Percentiles rank a stretch among this genome's conserved stretches.
Evolutionary conservation across 345 rosid species (phyloP).

Genomic region (Sapria himalayana): DNA sequence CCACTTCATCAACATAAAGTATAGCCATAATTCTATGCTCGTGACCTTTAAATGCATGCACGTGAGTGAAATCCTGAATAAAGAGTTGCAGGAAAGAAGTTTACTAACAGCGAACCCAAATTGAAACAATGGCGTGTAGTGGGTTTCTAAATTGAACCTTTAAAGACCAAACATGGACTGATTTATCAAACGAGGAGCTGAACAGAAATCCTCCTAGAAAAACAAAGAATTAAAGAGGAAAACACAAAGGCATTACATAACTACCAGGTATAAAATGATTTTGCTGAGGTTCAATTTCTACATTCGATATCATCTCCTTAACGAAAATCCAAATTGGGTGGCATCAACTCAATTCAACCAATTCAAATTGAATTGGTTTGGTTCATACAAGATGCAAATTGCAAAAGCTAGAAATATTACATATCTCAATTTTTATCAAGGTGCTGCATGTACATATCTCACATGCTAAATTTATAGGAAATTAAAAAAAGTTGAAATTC

Average conservation of each 20-base stretch:
- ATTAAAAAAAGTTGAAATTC: no score
- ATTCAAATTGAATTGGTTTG: no score
- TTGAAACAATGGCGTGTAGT: conserved; percentile 3
- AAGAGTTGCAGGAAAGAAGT: conserved; percentile 4
- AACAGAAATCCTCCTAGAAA: conserved; percentile 59
- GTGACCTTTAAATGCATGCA: conserved; percentile 68
- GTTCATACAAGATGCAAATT: no score
- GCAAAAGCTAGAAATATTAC: no score
- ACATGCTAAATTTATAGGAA: no score
- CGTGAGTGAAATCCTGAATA: conserved; percentile 61
- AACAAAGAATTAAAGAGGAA: conserved; percentile 6
- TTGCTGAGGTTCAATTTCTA: no score
- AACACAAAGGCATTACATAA: background rate
- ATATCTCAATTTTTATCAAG: no score
- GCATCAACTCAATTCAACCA: no score
- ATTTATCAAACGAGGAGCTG: conserved; percentile 72
- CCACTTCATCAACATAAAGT: conserved; percentile 36
- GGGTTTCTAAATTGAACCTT: conserved; percentile 27
- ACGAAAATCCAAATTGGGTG: no score
- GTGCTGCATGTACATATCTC: no score
- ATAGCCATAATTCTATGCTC: conserved; percentile 71
- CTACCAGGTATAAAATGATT: no score
- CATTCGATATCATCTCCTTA: no score
- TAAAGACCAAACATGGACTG: conserved; percentile 64
- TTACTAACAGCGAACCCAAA: background rate